Percentiles rank a stretch among this genome's conserved stretches.
phyloP scores from a whole-genome alignment of 331 rosid species.

The Dryas integrifolia region DNA sequence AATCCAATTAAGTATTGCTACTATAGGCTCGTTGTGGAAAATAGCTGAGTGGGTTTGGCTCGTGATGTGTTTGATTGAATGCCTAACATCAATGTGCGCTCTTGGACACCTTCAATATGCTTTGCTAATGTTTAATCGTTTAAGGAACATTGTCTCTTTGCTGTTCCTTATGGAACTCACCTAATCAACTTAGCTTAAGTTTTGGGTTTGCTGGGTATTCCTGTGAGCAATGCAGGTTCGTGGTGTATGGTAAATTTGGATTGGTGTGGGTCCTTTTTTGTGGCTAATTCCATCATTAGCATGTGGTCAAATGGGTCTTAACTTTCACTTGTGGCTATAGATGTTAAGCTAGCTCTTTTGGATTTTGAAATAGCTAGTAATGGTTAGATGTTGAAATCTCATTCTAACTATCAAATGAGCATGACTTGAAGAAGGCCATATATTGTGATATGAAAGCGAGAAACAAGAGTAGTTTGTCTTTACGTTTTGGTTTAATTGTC shows the following conservation, averaged over 20 bases:
- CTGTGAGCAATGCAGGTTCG: conserved; percentile 5
- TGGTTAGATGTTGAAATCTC: not conserved
- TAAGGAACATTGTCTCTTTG: not conserved
- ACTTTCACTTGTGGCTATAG: not conserved
- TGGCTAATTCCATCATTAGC: not conserved
- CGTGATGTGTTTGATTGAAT: conserved; percentile 48
- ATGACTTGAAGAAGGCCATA: not conserved
- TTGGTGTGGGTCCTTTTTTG: not conserved
- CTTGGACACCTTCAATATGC: not conserved
- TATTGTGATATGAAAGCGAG: not conserved
- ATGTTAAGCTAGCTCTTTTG: not conserved
- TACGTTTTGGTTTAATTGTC: not conserved
- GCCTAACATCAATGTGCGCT: conserved; percentile 17
- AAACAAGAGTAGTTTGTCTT: not conserved
- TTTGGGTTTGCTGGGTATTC: not conserved
- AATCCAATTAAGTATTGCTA: not conserved
- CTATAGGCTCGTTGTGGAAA: not conserved
- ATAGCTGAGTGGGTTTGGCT: conserved; percentile 2
- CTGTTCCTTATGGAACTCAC: not conserved
- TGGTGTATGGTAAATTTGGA: not conserved
- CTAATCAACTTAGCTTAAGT: not conserved
- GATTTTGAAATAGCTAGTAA: not conserved
- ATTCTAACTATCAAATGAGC: not conserved
- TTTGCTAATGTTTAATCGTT: not conserved
- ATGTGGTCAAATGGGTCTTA: not conserved